Evolutionary conservation across 2,329 filamentous ascomycete genomes (phyloP), one percentile per base, ranked within the genome.

Genomic region (Beauveria scarabaeidicola): DNA sequence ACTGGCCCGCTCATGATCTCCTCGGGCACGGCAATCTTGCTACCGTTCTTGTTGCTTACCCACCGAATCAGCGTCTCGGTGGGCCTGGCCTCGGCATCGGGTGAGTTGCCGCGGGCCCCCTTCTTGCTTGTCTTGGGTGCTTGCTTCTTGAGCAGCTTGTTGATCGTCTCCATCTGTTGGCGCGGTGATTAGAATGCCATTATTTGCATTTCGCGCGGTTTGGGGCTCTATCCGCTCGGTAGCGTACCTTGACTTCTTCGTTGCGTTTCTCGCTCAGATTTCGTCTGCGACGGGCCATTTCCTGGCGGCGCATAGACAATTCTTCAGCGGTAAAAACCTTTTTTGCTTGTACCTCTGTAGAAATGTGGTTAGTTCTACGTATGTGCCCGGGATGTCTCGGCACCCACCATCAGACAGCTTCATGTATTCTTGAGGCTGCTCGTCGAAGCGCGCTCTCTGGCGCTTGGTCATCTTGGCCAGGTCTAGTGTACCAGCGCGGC

Each of bases 81-180:
- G 0, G 85, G 75, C 63, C 76, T 82, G 2, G 69, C 64, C 2
- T 79, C 78, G 1, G 71, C 73, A 53, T 81, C 81, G 8, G 77
- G 76, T 2, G 75, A 76, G 10, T 77, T 78, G 11, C 80, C 80
- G 38, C 78, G 81, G 58, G 66, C 76, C 67, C 73, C 78, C 65
- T 81, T 82, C 64, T 78, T 77, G 64, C 81, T 87, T 60, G 83
- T 84, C 72, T 93, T 92, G 25, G 89, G 87, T 1, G 89, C 88
- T 70, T 92, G 90, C 70, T 92, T 91, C 73, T 91, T 91, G 56
- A 94, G 83, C 2, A 94, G 84, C 68, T 92, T 91, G 77, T 94
- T 92, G 81, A 94, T 93, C 0, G 90, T 94, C 77, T 93, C 90
- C 82, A 91, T 90, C 89, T 92, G 65, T 52, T 47, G n/a, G 9